These are phyloP conservation scores for Laburnicola sp. DNA, from an alignment of 2,329 filamentous ascomycete species.

Conservation along the genomic window DNA sequence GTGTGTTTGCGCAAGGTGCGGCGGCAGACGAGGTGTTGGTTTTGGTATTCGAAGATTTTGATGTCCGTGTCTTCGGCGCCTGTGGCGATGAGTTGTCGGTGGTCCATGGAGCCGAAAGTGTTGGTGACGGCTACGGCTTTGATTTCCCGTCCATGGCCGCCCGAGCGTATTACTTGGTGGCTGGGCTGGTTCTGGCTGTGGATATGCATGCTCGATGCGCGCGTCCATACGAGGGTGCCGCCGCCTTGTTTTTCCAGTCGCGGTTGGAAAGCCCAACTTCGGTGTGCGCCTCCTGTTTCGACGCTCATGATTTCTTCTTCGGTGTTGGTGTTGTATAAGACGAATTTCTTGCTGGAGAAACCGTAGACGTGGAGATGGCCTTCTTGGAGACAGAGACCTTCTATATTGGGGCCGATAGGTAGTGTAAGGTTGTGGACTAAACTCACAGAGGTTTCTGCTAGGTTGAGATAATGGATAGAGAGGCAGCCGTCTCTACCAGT, in stretches of 20 bases:
- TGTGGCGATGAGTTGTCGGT: slow-evolving; percentile 59
- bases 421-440: slow-evolving; percentile 70
- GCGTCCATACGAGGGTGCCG: slow-evolving; percentile 73
- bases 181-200: slow-evolving; percentile 44
- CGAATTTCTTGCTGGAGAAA: slow-evolving; percentile 77
- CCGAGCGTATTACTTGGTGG: slow-evolving; percentile 61
- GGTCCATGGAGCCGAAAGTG: background rate
- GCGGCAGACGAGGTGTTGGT: slow-evolving; percentile 52
- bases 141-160: slow-evolving; percentile 86
- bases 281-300: slow-evolving; percentile 82
- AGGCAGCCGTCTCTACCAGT: slow-evolving; percentile 78
- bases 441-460: slow-evolving; percentile 22
- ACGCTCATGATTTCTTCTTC: slow-evolving; percentile 71
- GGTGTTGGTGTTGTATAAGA: slow-evolving; percentile 76
- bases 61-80: slow-evolving; percentile 75
- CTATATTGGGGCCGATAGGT: slow-evolving; percentile 75
- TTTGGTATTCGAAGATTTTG: slow-evolving; percentile 65
- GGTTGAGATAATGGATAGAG: slow-evolving; percentile 60
- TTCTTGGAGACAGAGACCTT: slow-evolving; percentile 66
- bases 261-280: slow-evolving; percentile 67
- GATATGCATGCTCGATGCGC: slow-evolving; percentile 61
- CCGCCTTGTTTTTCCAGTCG: slow-evolving; percentile 27
- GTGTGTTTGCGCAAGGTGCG: slow-evolving; percentile 75
- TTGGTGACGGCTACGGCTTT: slow-evolving; percentile 60
- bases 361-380: slow-evolving; percentile 70